Percentiles rank a stretch among this genome's conserved stretches.
phyloP scores from a whole-genome alignment of 2,329 filamentous ascomycete species.

The Zasmidium angulare region DNA sequence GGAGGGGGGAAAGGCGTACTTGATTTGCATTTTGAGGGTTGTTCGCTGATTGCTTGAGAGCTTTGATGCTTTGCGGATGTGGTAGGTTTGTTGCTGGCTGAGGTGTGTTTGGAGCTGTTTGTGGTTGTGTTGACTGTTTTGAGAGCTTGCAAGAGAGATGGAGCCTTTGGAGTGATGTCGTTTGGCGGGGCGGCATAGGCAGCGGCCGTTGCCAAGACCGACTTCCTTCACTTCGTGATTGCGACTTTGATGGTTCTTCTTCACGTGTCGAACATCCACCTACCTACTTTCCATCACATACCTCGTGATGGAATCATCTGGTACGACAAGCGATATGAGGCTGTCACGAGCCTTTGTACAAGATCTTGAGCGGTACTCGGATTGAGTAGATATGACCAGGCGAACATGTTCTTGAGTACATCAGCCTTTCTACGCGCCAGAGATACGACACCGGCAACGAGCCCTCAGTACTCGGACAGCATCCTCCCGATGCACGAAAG shows the following conservation, averaged over 20 bases:
- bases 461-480: too few relatives aligned
- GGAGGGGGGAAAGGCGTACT: constrained; percentile 24
- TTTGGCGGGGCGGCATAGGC: not conserved
- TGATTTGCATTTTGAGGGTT: constrained; percentile 31
- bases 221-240: too few relatives aligned
- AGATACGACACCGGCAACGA: too few relatives aligned
- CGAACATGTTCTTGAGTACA: too few relatives aligned
- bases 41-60: not conserved
- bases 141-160: not conserved
- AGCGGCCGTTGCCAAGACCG: not conserved
- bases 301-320: too few relatives aligned
- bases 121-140: not conserved
- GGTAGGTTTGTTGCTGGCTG: not conserved
- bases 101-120: not conserved
- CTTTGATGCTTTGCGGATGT: not conserved
- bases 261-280: not conserved
- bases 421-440: too few relatives aligned
- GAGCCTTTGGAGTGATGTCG: not conserved
- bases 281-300: not conserved
- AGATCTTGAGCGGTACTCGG: too few relatives aligned
- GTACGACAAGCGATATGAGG: too few relatives aligned
- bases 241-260: not conserved
- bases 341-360: too few relatives aligned
- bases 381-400: too few relatives aligned
- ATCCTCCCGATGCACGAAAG: too few relatives aligned